Base-by-base conservation (phyloP, 2,329 filamentous ascomycete species). In the Trichoderma atrobrunneum region DNA sequence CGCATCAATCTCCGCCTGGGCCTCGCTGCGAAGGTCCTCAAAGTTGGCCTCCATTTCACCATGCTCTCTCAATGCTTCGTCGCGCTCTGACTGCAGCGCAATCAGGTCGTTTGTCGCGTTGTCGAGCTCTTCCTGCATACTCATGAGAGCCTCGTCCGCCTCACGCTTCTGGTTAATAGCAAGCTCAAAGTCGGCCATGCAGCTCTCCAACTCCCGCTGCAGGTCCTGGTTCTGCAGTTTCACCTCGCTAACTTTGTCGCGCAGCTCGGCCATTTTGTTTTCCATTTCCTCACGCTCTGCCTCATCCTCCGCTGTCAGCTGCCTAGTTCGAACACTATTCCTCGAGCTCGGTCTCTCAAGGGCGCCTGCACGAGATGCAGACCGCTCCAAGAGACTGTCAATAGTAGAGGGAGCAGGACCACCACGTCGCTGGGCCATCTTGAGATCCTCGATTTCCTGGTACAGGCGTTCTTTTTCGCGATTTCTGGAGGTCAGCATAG, bases 361-460 rank as follows among this genome's bases (percentile, higher is more conserved):
- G 1, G 79, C 85, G 6, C 90, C 88, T 11, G 94, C 91, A 56
- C 95, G 90, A 4, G 95, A 98, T 14, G 95, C 94, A 0, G 95
- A 98, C n/a, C 96, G 90, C 73, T 98, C 96, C 36, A 98, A 88
- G 57, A 98, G 92, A 79, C 94, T 97, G 79, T 98, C 96, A 7
- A 95, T 90, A 1, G 94, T 89, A 0, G 89, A 89, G 0, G 87
- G 86, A 1, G 87, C 86, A 5, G 85, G 78, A 76, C 87, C 92
- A 34, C 89, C 89, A 74, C 93, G 90, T 70, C 94, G 91, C 75
- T 94, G 91, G 2, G 92, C 90, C 77, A 98, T 90, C 82, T 98
- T 99, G 74, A 99, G 86, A 74, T 98, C 95, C 82, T 99, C 96
- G 74, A 98, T 98, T 80, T 99, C 95, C 79, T 97, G 94, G 80